Evolutionary conservation across 305 asterid genomes (phyloP).

Genomic region (Fraxinus greggii): DNA sequence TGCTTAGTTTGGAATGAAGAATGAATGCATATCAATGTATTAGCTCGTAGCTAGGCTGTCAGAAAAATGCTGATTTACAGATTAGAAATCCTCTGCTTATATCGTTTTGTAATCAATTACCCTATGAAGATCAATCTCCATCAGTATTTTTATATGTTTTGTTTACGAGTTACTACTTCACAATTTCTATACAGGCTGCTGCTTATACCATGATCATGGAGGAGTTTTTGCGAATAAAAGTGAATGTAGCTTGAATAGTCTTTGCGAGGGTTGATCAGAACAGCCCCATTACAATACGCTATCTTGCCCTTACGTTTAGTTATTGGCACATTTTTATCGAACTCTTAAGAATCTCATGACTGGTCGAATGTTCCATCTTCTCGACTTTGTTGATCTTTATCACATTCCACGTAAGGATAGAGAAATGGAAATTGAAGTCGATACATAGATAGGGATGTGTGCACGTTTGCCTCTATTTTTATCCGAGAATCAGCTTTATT

Average conservation of each 20-base stretch:
- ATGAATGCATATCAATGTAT: background rate
- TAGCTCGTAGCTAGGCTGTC: background rate
- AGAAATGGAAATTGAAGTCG: background rate
- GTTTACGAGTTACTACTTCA: background rate
- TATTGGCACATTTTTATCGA: background rate
- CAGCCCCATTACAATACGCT: background rate
- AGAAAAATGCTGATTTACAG: background rate
- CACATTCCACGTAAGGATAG: constrained; percentile 4
- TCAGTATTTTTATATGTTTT: background rate
- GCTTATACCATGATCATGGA: background rate
- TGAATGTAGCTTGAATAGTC: background rate
- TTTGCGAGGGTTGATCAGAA: background rate
- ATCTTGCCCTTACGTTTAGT: background rate
- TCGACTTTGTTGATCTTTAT: background rate
- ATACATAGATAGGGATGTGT: background rate
- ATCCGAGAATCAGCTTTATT: constrained; percentile 1
- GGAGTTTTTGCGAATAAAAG: background rate
- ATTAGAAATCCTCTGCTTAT: background rate
- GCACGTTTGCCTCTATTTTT: background rate
- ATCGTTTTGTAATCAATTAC: background rate
- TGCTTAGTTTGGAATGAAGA: background rate
- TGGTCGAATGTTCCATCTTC: background rate
- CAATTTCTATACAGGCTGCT: background rate
- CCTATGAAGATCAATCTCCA: background rate
- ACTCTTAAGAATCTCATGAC: background rate